Conservation (phyloP, 768 basidiomycete species). For the Chlorophyllum brunneum region DNA sequence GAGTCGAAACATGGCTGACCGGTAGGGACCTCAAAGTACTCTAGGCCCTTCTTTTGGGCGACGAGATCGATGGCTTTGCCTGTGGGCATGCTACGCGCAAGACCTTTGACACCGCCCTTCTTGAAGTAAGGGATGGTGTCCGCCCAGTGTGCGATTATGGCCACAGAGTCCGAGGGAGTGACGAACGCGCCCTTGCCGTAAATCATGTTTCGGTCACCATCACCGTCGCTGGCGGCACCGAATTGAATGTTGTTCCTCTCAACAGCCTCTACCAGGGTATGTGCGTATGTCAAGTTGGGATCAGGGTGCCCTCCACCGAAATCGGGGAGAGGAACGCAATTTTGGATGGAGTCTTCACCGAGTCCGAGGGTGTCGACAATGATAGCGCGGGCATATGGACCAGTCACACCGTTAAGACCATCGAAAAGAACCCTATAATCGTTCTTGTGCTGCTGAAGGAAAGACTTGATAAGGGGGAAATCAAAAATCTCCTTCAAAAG, state of each 20-base stretch:
- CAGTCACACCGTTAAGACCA: slow-evolving; percentile 94
- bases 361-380: slow-evolving; percentile 82
- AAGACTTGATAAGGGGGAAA: slow-evolving; percentile 86
- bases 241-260: slow-evolving; percentile 84
- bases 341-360: slow-evolving; percentile 77
- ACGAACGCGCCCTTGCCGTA: slow-evolving; percentile 98
- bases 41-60: slow-evolving; percentile 88
- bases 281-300: slow-evolving; percentile 97
- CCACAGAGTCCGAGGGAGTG: slow-evolving; percentile 95
- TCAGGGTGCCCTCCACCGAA: slow-evolving; percentile 99
- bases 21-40: slow-evolving; percentile 95
- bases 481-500: slow-evolving; percentile 91
- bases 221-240: slow-evolving; percentile 96
- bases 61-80: slow-evolving; percentile 96
- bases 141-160: slow-evolving; percentile 98
- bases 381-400: slow-evolving; percentile 90
- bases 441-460: slow-evolving; percentile 65
- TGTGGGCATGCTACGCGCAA: slow-evolving; percentile 97
- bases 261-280: slow-evolving; percentile 87
- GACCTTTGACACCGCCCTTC: slow-evolving; percentile 87
- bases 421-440: slow-evolving; percentile 91
- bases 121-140: slow-evolving; percentile 91
- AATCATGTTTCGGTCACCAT: slow-evolving; percentile 99
- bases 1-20: slow-evolving; percentile 42
- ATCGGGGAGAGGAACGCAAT: slow-evolving; percentile 87